phyloP scores from a whole-genome alignment of 208 protist species.

The Naegleria gruberi region DNA sequence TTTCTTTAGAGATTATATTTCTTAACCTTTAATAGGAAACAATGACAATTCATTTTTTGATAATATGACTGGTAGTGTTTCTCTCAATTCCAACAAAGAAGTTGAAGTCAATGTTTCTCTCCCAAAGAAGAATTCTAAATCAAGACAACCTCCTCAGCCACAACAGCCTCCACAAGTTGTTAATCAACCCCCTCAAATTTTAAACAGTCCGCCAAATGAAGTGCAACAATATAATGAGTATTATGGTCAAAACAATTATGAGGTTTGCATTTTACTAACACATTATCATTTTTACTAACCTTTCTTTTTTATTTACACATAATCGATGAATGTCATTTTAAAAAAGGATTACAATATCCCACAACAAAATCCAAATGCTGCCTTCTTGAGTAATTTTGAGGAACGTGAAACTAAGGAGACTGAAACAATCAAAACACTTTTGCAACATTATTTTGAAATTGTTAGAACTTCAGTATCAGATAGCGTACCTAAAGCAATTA shows the following conservation, averaged over 20 bases:
- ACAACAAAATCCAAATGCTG: not conserved
- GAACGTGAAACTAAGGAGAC: slow-evolving; percentile 26
- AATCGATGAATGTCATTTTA: not conserved
- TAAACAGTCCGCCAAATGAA: not conserved
- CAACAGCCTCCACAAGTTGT: not conserved
- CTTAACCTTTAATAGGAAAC: too few species aligned
- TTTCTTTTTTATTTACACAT: not conserved
- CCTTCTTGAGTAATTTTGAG: not conserved
- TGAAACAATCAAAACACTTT: slow-evolving; percentile 38
- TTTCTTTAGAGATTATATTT: too few species aligned
- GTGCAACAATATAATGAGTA: not conserved
- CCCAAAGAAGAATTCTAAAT: not conserved
- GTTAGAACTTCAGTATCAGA: slow-evolving; percentile 53
- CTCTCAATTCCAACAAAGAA: not conserved
- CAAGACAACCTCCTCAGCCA: not conserved
- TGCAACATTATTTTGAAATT: slow-evolving; percentile 57
- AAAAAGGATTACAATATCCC: not conserved
- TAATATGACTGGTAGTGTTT: not conserved
- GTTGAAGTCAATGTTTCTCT: not conserved
- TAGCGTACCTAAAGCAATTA: slow-evolving; percentile 92
- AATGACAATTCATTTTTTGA: not conserved
- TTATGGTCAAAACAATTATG: not conserved
- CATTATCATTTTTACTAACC: not conserved
- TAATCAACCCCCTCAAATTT: not conserved
- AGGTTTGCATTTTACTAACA: not conserved